A percentile compares a stretch with the other conserved stretches of the same genome.
These are phyloP conservation scores for Oemleria cerasiformis DNA, from an alignment of 306 rosid species.

Conservation along the genomic window DNA sequence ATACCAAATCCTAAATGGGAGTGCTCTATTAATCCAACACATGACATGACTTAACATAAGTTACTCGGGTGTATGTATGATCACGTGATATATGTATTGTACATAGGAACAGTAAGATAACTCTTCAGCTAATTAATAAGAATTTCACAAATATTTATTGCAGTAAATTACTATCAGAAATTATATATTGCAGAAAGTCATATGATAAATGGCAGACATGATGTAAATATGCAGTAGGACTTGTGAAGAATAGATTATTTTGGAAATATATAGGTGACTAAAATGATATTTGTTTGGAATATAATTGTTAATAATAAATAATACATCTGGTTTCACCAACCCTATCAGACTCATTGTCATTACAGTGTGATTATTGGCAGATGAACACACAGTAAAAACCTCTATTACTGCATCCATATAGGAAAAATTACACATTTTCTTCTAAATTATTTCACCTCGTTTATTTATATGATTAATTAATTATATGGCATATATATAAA, in stretches of 20 bases:
- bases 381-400: too few relatives aligned
- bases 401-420: too few relatives aligned
- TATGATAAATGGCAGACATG: constrained; percentile 20
- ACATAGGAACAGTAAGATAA: too few relatives aligned
- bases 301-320: neutral
- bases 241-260: neutral
- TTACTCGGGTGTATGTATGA: too few relatives aligned
- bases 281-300: neutral
- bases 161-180: neutral
- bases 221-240: constrained; percentile 6
- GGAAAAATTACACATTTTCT: neutral
- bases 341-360: neutral
- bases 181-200: constrained; percentile 5
- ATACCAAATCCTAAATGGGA: too few relatives aligned
- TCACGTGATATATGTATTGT: too few relatives aligned
- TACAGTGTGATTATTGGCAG: too few relatives aligned
- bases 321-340: neutral
- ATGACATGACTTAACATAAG: too few relatives aligned
- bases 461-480: constrained; percentile 3
- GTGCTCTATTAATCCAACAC: too few relatives aligned
- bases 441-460: neutral
- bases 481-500: too few relatives aligned
- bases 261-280: neutral
- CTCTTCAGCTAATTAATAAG: neutral
- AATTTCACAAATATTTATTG: neutral